Percentiles rank a stretch among this genome's conserved stretches.
Evolutionary conservation across 2,329 filamentous ascomycete species (phyloP).

Genomic region (Talaromyces rugulosus): DNA sequence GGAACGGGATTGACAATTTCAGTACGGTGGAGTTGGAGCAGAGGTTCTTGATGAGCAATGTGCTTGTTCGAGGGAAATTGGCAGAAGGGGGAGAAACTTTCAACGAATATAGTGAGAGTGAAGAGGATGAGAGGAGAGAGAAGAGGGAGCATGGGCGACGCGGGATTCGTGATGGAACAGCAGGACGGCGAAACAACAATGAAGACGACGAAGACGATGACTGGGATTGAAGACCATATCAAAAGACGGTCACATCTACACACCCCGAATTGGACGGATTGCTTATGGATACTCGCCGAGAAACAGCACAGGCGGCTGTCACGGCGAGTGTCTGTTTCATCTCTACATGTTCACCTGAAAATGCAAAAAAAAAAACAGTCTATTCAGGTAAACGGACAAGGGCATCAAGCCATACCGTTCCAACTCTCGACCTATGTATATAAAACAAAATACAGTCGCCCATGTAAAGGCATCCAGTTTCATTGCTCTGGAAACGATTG

Average conservation of each 20-base stretch:
- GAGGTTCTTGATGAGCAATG: constrained; percentile 35
- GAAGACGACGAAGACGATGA: constrained; percentile 39
- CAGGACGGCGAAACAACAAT: constrained; percentile 23
- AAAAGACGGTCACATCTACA: neutral
- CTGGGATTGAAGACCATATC: constrained; percentile 39
- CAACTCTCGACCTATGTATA: neutral
- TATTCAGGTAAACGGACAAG: neutral
- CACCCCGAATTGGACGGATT: neutral
- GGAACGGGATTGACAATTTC: constrained; percentile 37
- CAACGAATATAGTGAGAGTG: constrained; percentile 19
- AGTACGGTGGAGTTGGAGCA: constrained; percentile 39
- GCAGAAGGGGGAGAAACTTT: constrained; percentile 23
- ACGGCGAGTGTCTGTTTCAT: neutral
- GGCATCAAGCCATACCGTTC: neutral
- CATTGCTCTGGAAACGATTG: neutral
- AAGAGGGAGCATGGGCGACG: constrained; percentile 8
- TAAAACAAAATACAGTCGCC: neutral
- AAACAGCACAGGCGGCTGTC: neutral
- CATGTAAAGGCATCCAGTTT: neutral
- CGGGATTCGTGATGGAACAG: constrained; percentile 25
- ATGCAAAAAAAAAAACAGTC: neutral
- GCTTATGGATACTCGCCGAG: neutral
- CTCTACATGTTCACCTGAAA: neutral
- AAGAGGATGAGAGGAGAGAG: constrained; percentile 17
- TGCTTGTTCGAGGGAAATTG: constrained; percentile 34